Percentiles rank a stretch among this genome's conserved stretches.
Conservation (phyloP, 192 early-diverging fungal species). For the Coemansia sp. region DNA sequence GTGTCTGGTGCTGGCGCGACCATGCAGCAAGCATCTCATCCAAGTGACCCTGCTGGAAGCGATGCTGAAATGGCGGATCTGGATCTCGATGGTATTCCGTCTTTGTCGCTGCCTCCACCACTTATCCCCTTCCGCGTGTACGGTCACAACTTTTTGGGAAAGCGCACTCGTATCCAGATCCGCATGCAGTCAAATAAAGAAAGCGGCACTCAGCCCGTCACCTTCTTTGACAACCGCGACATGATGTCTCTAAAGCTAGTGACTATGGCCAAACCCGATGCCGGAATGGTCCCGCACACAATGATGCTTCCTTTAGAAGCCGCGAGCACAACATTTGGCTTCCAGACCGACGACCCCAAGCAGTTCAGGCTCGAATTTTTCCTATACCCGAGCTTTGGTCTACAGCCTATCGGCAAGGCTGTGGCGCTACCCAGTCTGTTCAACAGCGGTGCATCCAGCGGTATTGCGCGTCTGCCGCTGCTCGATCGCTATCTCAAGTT, state of each 20-base stretch:
- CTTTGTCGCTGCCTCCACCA: conserved; percentile 91
- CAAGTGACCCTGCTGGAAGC: neutral
- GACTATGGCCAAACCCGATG: conserved; percentile 83
- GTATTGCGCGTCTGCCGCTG: conserved; percentile 62
- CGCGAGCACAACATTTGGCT: conserved; percentile 66
- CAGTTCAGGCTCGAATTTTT: conserved; percentile 89
- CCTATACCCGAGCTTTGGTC: conserved; percentile 96
- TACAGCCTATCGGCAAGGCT: conserved; percentile 84
- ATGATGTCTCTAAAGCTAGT: conserved; percentile 77
- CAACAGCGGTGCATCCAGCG: conserved; percentile 18
- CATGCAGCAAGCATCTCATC: neutral
- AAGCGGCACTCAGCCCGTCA: conserved; percentile 22
- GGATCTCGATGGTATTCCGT: conserved; percentile 89
- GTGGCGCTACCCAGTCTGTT: conserved; percentile 77
- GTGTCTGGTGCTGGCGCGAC: neutral
- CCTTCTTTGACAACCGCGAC: conserved; percentile 41
- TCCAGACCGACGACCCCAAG: conserved; percentile 74
- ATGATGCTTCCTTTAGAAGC: conserved; percentile 87
- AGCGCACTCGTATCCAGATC: conserved; percentile 84
- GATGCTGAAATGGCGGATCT: conserved; percentile 54
- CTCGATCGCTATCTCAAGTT: conserved; percentile 89
- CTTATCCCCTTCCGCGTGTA: conserved; percentile 98
- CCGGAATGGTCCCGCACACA: conserved; percentile 84
- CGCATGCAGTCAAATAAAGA: conserved; percentile 56
- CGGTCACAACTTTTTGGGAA: conserved; percentile 95